Conservation (phyloP, 768 basidiomycete genomes). For the Tricholoma flavovirens region DNA sequence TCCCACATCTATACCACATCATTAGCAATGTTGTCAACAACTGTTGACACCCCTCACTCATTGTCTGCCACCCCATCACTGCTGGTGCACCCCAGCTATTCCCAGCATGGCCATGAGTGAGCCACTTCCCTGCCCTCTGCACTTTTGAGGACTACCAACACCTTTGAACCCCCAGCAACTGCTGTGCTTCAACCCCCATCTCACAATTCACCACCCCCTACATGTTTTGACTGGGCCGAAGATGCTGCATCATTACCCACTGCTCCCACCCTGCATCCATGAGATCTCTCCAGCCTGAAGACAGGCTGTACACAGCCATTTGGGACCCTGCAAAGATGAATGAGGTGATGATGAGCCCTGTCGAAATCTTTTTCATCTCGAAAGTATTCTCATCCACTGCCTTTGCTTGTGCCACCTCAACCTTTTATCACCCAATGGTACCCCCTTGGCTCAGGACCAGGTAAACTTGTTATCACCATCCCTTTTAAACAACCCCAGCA, state of each 20-base stretch:
- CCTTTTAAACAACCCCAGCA: too few relatives aligned
- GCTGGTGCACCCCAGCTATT: neutral
- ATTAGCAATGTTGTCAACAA: neutral
- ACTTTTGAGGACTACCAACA: neutral
- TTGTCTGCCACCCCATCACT: neutral
- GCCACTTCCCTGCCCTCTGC: neutral
- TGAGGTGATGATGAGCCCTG: too few relatives aligned
- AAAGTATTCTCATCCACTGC: too few relatives aligned
- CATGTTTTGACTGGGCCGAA: too few relatives aligned
- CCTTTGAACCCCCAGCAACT: neutral
- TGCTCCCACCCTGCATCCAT: neutral
- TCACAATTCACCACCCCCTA: too few relatives aligned
- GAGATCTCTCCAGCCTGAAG: neutral
- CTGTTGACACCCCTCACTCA: neutral
- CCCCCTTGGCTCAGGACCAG: too few relatives aligned
- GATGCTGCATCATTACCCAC: neutral
- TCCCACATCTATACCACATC: neutral
- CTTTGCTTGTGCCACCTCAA: too few relatives aligned
- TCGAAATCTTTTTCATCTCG: too few relatives aligned
- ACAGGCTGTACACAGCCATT: neutral
- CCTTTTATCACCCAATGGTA: too few relatives aligned
- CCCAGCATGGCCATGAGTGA: neutral
- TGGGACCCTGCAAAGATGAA: neutral
- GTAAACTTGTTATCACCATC: too few relatives aligned
- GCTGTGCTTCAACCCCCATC: neutral